Evolutionary conservation across 164 flowering plant genomes (phyloP), one percentile per base, ranked within the genome.

Genomic region (Warburgia ugandensis): DNA sequence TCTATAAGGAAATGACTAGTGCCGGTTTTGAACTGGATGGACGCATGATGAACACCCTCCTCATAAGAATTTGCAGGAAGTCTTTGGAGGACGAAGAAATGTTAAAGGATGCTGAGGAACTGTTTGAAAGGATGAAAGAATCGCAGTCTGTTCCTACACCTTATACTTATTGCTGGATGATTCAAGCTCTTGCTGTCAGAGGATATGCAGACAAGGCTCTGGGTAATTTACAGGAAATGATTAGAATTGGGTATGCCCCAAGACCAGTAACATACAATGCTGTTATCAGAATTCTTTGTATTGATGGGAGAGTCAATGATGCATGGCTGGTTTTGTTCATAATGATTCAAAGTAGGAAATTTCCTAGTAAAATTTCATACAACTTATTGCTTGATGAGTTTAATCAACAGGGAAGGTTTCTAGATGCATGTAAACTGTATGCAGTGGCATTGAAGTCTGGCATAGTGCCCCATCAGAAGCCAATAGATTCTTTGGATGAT

Each of bases 371-470:
- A 59, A 60, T 61, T 49, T 59, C 77, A 21, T 86, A 68, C 52
- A 59, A 65, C 56, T 17, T 71, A 6, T 54, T 84, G 70, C 76
- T 86, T 22, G 36, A 62, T 45, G 80, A 76, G 68, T 55, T 74
- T 29, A 74, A 73, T 66, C 64, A 41, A 39, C 74, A 47, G 45
- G 75, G 69, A 19, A 42, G 58, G 63, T 32, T 36, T 32, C 38
- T 56, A 41, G 72, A 55, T 50, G 77, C 82, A 43, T 60, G 66
- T 51, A 56, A 37, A 50, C 59, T 78, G 14, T 75, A 71, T 44
- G 87, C 70, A 41, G 68, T 66, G 8, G 85, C 80, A 25, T 19
- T 85, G 49, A 83, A 82, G 64, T n/a, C n/a, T n/a, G n/a, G n/a
- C n/a, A n/a, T n/a, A n/a, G n/a, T n/a, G n/a, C n/a, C n/a, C n/a